Evolutionary conservation across 768 basidiomycete species (phyloP).

Genomic region (Phylloporus scabripes): DNA sequence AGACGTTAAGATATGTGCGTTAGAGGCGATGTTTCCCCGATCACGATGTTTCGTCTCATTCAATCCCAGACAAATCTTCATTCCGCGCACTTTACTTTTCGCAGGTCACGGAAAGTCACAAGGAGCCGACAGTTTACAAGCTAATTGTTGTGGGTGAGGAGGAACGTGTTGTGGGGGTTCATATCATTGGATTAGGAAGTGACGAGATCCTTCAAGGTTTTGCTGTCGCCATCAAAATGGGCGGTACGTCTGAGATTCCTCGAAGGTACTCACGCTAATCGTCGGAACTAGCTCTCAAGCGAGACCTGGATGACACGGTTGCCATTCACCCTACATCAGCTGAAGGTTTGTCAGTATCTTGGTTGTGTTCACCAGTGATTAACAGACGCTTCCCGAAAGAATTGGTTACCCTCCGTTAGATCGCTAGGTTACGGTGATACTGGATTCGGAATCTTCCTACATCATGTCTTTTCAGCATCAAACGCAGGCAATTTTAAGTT

Average conservation of each 20-base stretch:
- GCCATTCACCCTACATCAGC: conserved; percentile 89
- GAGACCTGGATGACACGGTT: conserved; percentile 81
- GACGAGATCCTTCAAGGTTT: conserved; percentile 97
- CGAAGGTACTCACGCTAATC: conserved; percentile 4
- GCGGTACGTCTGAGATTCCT: conserved; percentile 36
- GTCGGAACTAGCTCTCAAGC: conserved; percentile 53
- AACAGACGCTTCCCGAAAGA: conserved; percentile 32
- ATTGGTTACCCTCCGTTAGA: conserved; percentile 50
- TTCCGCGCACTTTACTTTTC: conserved; percentile 90
- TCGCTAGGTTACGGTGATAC: neutral
- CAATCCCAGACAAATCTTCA: conserved; percentile 61
- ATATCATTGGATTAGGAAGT: conserved; percentile 86
- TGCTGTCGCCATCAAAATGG: conserved; percentile 97
- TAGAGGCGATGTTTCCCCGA: conserved; percentile 3
- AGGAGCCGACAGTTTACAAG: conserved; percentile 94
- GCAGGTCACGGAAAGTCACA: conserved; percentile 84
- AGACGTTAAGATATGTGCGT: conserved; percentile 85
- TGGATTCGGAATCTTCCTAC: neutral
- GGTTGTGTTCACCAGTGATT: conserved; percentile 7
- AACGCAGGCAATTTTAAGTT: neutral
- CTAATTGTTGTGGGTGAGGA: conserved; percentile 81
- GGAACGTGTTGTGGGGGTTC: conserved; percentile 94
- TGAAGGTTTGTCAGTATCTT: conserved; percentile 51
- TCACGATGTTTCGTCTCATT: neutral
- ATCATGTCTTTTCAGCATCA: neutral